phyloP scores from a whole-genome alignment of 2,329 filamentous ascomycete genomes.

The Pestalotiopsis sp. region DNA sequence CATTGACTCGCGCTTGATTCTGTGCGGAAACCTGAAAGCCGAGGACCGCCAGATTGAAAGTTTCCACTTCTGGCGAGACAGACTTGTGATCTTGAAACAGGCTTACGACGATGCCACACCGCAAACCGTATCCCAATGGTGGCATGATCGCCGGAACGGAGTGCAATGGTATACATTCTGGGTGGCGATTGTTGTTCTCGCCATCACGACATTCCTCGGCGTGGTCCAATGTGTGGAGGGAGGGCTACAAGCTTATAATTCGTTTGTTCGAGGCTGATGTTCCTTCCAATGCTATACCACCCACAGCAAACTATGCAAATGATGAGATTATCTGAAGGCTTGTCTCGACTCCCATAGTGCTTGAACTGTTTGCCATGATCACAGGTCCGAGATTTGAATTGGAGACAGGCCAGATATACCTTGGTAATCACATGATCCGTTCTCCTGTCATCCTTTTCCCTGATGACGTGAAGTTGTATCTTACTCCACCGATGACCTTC shows the following conservation, averaged over 20 bases:
- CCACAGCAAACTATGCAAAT: too few relatives aligned
- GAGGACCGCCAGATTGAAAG: neutral
- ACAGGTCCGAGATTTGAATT: too few relatives aligned
- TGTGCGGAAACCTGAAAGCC: neutral
- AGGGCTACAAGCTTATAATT: neutral
- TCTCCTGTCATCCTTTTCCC: too few relatives aligned
- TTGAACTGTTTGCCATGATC: too few relatives aligned
- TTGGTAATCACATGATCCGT: too few relatives aligned
- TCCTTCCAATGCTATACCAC: too few relatives aligned
- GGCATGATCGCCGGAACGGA: neutral
- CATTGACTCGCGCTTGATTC: neutral
- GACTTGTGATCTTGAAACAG: neutral
- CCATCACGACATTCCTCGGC: neutral
- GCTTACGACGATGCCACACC: neutral
- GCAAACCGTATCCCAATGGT: neutral
- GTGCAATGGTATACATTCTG: slow-evolving; percentile 5
- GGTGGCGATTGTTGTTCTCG: neutral
- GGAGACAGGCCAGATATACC: too few relatives aligned
- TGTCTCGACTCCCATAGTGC: too few relatives aligned
- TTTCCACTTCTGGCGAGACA: neutral
- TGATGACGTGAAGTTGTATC: too few relatives aligned
- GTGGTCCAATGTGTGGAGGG: neutral
- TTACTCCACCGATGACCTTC: too few relatives aligned
- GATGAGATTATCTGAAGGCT: too few relatives aligned
- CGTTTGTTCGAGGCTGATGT: too few relatives aligned